phyloP scores from a whole-genome alignment of 176 grass and related monocot species.

The Metroxylon sagu region DNA sequence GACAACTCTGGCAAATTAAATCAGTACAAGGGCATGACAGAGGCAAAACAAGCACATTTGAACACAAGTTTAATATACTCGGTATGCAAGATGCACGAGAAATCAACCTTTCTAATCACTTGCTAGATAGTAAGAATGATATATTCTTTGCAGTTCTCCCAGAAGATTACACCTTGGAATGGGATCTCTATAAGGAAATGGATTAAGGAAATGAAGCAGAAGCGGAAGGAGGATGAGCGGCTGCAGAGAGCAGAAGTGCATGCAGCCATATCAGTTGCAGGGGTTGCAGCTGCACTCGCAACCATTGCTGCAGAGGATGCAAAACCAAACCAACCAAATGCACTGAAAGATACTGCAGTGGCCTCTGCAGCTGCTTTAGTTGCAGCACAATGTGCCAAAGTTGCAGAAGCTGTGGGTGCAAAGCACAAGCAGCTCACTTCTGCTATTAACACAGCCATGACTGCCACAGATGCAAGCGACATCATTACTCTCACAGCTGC shows the following conservation, averaged over 20 bases:
- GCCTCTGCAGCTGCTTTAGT: constrained; percentile 75
- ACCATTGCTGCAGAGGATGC: constrained; percentile 66
- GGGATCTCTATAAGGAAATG: constrained; percentile 79
- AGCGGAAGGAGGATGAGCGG: constrained; percentile 78
- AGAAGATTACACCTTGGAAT: constrained; percentile 70
- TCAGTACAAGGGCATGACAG: too few species aligned
- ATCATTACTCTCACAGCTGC: constrained; percentile 92
- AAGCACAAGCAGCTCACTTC: constrained; percentile 59
- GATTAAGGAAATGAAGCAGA: constrained; percentile 93
- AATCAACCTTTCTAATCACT: too few species aligned
- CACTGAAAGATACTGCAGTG: constrained; percentile 50
- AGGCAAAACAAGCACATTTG: too few species aligned
- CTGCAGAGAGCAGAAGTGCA: constrained; percentile 81
- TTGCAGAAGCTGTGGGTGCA: constrained; percentile 79
- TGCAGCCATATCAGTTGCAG: constrained; percentile 73
- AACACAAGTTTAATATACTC: too few species aligned
- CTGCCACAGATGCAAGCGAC: constrained; percentile 64
- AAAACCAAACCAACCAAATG: constrained; percentile 13
- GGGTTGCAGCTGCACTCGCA: constrained; percentile 78
- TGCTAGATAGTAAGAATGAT: too few species aligned
- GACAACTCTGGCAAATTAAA: too few species aligned
- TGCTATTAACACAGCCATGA: constrained; percentile 48
- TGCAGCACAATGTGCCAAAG: constrained; percentile 75
- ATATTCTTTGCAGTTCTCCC: constrained; percentile 41
- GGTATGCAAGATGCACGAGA: too few species aligned